phyloP scores from a whole-genome alignment of 176 grass and related monocot genomes.

The Juncus inflexus region DNA sequence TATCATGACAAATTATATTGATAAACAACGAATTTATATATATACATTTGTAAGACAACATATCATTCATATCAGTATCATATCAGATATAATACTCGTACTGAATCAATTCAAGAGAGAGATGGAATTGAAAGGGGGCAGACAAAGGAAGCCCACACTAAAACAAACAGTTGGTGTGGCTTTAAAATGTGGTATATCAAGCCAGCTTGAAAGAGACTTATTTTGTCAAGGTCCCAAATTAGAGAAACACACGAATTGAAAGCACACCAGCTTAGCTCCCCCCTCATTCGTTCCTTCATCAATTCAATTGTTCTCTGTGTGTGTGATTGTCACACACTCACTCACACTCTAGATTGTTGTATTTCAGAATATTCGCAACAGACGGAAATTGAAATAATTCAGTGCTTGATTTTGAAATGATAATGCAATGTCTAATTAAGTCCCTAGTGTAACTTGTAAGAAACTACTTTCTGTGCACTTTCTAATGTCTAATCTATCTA shows the following conservation, averaged over 20 bases:
- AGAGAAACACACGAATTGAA: constrained; percentile 11
- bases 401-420: too few relatives aligned
- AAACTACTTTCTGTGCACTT: too few relatives aligned
- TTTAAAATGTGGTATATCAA: constrained; percentile 21
- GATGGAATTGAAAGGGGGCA: neutral
- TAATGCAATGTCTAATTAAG: too few relatives aligned
- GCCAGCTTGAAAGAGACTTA: constrained; percentile 7
- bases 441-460: too few relatives aligned
- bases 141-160: constrained; percentile 22
- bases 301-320: neutral
- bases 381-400: too few relatives aligned
- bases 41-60: too few relatives aligned
- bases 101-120: neutral
- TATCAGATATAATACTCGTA: too few relatives aligned
- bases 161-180: constrained; percentile 17
- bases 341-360: neutral
- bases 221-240: constrained; percentile 9
- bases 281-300: neutral
- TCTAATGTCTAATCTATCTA: too few relatives aligned
- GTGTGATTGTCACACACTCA: constrained; percentile 18
- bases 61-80: too few relatives aligned
- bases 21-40: too few relatives aligned
- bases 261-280: constrained; percentile 1
- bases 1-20: too few relatives aligned
- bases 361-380: too few relatives aligned